phyloP scores from a whole-genome alignment of 805 yeast species.

The Schwanniomyces vanrijiae region DNA sequence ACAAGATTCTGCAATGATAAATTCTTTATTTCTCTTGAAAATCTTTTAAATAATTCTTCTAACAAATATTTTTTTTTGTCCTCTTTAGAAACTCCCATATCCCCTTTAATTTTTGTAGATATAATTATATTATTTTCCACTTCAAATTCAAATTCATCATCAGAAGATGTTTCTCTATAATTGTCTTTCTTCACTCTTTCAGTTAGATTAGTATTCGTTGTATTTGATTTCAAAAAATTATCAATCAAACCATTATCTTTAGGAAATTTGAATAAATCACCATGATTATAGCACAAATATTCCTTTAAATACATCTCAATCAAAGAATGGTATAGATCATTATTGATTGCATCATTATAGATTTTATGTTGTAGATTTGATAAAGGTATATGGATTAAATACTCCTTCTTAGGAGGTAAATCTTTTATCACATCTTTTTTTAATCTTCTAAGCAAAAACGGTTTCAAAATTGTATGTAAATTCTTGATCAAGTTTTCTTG shows the following conservation, averaged over 20 bases:
- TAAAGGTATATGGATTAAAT: slow-evolving; percentile 71
- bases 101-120: not conserved
- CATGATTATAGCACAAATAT: slow-evolving; percentile 44
- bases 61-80: slow-evolving; percentile 12
- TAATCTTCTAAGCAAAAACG: slow-evolving; percentile 80
- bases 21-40: slow-evolving; percentile 30
- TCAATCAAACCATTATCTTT: slow-evolving; percentile 31
- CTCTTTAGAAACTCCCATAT: slow-evolving; percentile 1
- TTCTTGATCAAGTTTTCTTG: slow-evolving; percentile 61
- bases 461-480: slow-evolving; percentile 84
- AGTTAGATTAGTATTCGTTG: slow-evolving; percentile 21
- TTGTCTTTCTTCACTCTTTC: slow-evolving; percentile 9
- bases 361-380: slow-evolving; percentile 63
- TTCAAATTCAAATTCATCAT: slow-evolving; percentile 26
- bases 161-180: slow-evolving; percentile 24
- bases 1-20: slow-evolving; percentile 57
- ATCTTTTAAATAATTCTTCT: slow-evolving; percentile 11
- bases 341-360: slow-evolving; percentile 52
- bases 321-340: slow-evolving; percentile 44
- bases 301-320: slow-evolving; percentile 51
- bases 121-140: not conserved
- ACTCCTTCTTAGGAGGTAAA: slow-evolving; percentile 89
- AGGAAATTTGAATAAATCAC: slow-evolving; percentile 14
- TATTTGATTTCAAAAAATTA: slow-evolving; percentile 40
- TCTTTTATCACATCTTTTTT: slow-evolving; percentile 68